phyloP scores from a whole-genome alignment of 2,329 filamentous ascomycete genomes.

The Cladorrhinum sp. region DNA sequence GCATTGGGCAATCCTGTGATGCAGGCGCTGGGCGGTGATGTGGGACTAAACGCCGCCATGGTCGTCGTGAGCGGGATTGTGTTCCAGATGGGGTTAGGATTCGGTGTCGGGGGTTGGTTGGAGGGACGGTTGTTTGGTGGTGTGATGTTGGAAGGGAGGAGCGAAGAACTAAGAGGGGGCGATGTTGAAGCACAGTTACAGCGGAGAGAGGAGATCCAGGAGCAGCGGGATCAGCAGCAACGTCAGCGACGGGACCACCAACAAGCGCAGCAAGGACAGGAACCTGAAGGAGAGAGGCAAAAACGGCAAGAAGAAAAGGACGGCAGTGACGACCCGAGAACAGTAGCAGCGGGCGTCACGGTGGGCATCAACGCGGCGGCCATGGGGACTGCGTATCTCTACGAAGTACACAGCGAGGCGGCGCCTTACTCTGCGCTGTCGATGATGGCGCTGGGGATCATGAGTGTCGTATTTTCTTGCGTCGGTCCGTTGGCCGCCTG shows the following conservation, averaged over 20 bases:
- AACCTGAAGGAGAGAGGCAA: background rate
- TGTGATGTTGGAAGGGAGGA: too few relatives aligned
- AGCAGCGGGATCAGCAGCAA: too few relatives aligned
- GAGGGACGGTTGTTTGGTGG: conserved; percentile 9
- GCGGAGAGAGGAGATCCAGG: too few relatives aligned
- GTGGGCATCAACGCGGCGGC: conserved; percentile 59
- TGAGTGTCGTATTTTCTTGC: conserved; percentile 54
- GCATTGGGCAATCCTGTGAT: conserved; percentile 49
- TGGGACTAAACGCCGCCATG: conserved; percentile 47
- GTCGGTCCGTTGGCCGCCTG: conserved; percentile 43
- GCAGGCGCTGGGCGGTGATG: conserved; percentile 43
- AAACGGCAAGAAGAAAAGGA: conserved; percentile 17
- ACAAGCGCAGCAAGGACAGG: background rate
- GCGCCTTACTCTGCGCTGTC: conserved; percentile 55
- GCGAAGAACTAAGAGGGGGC: too few relatives aligned
- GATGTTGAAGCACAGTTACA: background rate
- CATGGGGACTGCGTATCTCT: conserved; percentile 58
- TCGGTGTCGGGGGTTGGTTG: conserved; percentile 30
- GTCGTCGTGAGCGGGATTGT: conserved; percentile 52
- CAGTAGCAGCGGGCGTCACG: conserved; percentile 49
- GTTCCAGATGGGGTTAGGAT: conserved; percentile 36
- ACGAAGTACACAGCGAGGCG: conserved; percentile 50
- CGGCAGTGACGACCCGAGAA: conserved; percentile 33
- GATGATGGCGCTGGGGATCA: conserved; percentile 56
- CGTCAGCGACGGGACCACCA: too few relatives aligned